These are phyloP conservation scores for Prillingera fragicola DNA, from an alignment of 1,284 basidiomycete genomes.

Conservation along the genomic window DNA sequence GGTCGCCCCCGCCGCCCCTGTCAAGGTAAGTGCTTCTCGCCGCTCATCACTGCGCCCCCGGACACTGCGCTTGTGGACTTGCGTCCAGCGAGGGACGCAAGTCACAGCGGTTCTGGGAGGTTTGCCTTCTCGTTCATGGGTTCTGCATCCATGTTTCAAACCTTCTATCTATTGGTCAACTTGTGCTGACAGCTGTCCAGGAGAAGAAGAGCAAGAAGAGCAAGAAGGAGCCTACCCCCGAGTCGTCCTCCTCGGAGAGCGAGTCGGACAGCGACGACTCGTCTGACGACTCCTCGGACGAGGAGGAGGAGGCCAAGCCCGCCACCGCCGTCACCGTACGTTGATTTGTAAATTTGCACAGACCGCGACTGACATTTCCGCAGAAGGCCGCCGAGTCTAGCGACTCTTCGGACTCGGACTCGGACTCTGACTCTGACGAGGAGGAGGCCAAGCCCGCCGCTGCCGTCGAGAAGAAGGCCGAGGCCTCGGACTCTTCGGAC, in stretches of 20 bases:
- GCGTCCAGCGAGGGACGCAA: not conserved
- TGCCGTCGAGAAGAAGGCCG: constrained; percentile 5
- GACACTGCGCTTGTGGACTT: not conserved
- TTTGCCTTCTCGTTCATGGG: not conserved
- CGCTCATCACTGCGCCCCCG: not conserved
- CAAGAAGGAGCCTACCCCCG: constrained; percentile 47
- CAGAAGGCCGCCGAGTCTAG: constrained; percentile 28
- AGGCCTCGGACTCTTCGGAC: constrained; percentile 8
- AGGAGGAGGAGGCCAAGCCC: constrained; percentile 25
- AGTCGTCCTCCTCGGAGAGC: constrained; percentile 14
- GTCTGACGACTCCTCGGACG: constrained; percentile 9
- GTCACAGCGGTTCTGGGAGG: not conserved
- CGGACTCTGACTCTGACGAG: constrained; percentile 19
- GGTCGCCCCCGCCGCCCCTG: constrained; percentile 7
- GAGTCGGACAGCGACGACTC: not conserved
- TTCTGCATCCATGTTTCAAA: not conserved
- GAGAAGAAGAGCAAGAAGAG: constrained; percentile 46
- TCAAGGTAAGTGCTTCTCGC: constrained; percentile 5
- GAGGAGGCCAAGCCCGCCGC: constrained; percentile 38
- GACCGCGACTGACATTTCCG: too few species aligned
- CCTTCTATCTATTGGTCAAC: not conserved
- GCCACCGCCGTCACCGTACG: constrained; percentile 19
- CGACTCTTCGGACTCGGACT: constrained; percentile 20
- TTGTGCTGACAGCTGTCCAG: not conserved
- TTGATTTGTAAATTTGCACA: too few species aligned